Base-by-base conservation (phyloP, 2,329 filamentous ascomycete genomes). In the Colletotrichum godetiae region DNA sequence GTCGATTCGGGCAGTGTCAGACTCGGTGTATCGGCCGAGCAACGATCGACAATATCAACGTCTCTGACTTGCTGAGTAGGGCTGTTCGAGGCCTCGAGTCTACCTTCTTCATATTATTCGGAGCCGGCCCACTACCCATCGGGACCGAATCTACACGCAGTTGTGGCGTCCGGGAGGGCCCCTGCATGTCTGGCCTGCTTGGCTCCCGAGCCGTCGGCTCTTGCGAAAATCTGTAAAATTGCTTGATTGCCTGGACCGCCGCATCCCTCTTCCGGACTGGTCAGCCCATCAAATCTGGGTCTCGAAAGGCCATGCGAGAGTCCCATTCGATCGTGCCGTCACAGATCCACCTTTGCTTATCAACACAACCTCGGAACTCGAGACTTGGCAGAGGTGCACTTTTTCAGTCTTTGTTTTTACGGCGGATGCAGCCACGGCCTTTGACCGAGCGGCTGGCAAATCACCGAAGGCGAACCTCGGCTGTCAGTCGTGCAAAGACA, bases 171-270 rank as follows among this genome's bases (percentile, higher is more conserved):
- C 13, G 27, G 64, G 65, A 53, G 58, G 53, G 22, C 66, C 70
- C 70, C 60, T 69, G 70, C 55, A 59, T 53, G 22, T 7, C 13
- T 24, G 65, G 22, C n/a, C 53, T 27, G 42, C 69, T 72, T 64
- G 70, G 70, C 70, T 65, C 59, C 65, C 66, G 58, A 64, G 65
- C 65, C 52, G 27, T 59, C 66, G 69, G 67, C 67, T 61, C 35
- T 65, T 52, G 67, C 53, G 60, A 70, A 42, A 73, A 65, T 73
- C 67, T 59, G 56, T 49, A 60, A 64, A 60, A 59, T n/a, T 37
- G 22, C 33, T 56, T 37, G 53, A 52, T 58, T 63, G 60, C 35
- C 56, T 70, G 56, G 67, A 42, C 60, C 33, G 55, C 42, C 42
- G 42, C 19, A 49, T 22, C 19, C 42, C 42, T n/a, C 70, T 22